These are phyloP conservation scores for Plenodomus biglobosus DNA, from an alignment of 2,329 filamentous ascomycete genomes.

Conservation along the genomic window DNA sequence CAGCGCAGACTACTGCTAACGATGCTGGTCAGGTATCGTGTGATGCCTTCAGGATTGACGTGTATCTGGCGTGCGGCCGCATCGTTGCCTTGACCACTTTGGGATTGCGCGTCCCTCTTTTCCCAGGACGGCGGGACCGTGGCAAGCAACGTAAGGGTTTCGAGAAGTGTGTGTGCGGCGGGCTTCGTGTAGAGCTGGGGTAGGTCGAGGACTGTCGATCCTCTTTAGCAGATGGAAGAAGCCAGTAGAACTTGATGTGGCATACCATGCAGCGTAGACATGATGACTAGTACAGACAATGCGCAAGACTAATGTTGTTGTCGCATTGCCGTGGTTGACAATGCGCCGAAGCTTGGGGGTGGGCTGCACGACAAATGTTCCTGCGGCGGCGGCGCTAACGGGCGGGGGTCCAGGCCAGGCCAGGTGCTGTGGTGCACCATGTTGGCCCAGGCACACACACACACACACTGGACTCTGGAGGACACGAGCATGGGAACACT, in stretches of 20 bases:
- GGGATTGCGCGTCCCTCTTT: conserved; percentile 46
- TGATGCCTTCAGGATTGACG: conserved; percentile 54
- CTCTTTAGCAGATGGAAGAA: not conserved
- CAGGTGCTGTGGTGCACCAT: not conserved
- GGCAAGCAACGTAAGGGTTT: conserved; percentile 66
- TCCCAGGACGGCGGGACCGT: conserved; percentile 71
- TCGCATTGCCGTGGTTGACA: too few relatives aligned
- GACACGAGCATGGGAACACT: too few relatives aligned
- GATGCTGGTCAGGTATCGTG: conserved; percentile 68
- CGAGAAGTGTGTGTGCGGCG: conserved; percentile 62
- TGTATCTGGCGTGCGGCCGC: conserved; percentile 27
- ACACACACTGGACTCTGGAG: too few relatives aligned
- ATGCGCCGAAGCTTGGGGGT: not conserved
- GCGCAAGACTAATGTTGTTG: not conserved
- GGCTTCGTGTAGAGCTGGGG: conserved; percentile 83
- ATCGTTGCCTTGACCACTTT: not conserved
- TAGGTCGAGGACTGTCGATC: conserved; percentile 64
- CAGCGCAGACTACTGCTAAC: conserved; percentile 68
- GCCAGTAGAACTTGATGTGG: not conserved
- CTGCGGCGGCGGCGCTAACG: not conserved
- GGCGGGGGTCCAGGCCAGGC: not conserved
- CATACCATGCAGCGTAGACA: conserved; percentile 36
- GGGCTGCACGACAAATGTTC: not conserved
- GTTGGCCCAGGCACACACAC: not conserved
- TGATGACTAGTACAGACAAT: conserved; percentile 7